A percentile compares a stretch with the other conserved stretches of the same genome.
Conservation (phyloP, 2,329 filamentous ascomycete species). For the Sclerotinia sclerotiorum region DNA sequence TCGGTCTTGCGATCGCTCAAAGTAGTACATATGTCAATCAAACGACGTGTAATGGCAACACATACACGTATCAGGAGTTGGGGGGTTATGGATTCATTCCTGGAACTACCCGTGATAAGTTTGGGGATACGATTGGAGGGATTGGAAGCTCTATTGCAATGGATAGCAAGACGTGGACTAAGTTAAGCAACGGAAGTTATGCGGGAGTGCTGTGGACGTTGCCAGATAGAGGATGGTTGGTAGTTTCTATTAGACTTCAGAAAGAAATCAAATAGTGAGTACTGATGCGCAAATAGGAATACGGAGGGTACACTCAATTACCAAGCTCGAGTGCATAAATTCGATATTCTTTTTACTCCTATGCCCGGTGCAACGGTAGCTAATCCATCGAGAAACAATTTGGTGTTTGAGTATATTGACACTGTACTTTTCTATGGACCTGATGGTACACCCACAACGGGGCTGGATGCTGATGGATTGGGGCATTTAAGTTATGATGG, state of each 20-base stretch:
- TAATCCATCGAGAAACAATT: slow-evolving; percentile 58
- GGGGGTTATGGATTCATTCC: slow-evolving; percentile 65
- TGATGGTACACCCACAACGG: slow-evolving; percentile 60
- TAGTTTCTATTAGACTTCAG: neutral
- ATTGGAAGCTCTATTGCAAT: slow-evolving; percentile 67
- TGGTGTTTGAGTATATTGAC: slow-evolving; percentile 62
- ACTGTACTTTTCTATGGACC: slow-evolving; percentile 65
- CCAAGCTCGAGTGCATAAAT: slow-evolving; percentile 67
- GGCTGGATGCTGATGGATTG: slow-evolving; percentile 59
- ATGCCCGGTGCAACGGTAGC: slow-evolving; percentile 50
- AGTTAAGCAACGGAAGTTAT: slow-evolving; percentile 52
- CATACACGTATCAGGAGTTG: slow-evolving; percentile 65
- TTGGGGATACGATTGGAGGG: slow-evolving; percentile 67
- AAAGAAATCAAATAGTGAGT: neutral
- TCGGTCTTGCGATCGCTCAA: slow-evolving; percentile 20
- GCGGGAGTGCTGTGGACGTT: slow-evolving; percentile 59
- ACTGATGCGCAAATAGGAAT: slow-evolving; percentile 50
- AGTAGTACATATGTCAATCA: slow-evolving; percentile 26
- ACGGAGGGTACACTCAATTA: slow-evolving; percentile 69
- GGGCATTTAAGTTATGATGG: slow-evolving; percentile 55
- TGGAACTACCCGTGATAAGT: slow-evolving; percentile 61
- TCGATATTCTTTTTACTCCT: slow-evolving; percentile 58
- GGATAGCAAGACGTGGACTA: slow-evolving; percentile 59
- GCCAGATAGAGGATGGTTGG: slow-evolving; percentile 66
- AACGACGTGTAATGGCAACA: slow-evolving; percentile 49